Evolutionary conservation across 2,329 filamentous ascomycete species (phyloP).

Genomic region (Colletotrichum euphorbiae): DNA sequence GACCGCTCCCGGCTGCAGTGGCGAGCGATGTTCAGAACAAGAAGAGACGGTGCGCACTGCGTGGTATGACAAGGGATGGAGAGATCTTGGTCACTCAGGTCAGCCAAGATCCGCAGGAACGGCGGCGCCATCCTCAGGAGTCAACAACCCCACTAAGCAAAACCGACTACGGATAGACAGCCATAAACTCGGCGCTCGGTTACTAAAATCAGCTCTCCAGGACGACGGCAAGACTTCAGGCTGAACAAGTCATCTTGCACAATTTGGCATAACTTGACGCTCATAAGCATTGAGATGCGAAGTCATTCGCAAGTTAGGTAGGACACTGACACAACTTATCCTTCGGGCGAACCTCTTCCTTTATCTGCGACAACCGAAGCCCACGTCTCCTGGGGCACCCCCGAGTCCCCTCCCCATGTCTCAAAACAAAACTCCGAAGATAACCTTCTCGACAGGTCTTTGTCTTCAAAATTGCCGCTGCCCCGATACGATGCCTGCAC

Average conservation of each 20-base stretch:
- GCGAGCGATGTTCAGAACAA: too few species aligned
- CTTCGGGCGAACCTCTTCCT: constrained; percentile 5
- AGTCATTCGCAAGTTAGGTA: constrained; percentile 13
- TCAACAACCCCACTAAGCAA: neutral
- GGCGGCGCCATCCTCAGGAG: neutral
- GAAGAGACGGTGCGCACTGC: neutral
- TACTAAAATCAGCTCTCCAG: neutral
- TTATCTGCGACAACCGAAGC: constrained; percentile 33
- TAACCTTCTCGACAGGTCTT: constrained; percentile 28
- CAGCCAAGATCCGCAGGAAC: neutral
- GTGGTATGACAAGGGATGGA: neutral
- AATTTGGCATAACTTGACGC: constrained; percentile 3
- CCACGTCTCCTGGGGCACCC: neutral
- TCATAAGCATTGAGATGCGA: too few species aligned
- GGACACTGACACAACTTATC: neutral
- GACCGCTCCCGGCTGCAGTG: too few species aligned
- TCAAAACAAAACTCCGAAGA: constrained; percentile 35
- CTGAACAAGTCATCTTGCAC: neutral
- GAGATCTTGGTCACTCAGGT: neutral
- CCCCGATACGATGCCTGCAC: constrained; percentile 25
- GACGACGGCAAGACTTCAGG: neutral
- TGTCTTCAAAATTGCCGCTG: neutral
- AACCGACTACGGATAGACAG: neutral
- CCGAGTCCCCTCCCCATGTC: constrained; percentile 9
- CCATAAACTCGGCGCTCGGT: neutral